These are phyloP conservation scores for Talaromyces piceae DNA, from an alignment of 2,329 filamentous ascomycete species.

Conservation along the genomic window DNA sequence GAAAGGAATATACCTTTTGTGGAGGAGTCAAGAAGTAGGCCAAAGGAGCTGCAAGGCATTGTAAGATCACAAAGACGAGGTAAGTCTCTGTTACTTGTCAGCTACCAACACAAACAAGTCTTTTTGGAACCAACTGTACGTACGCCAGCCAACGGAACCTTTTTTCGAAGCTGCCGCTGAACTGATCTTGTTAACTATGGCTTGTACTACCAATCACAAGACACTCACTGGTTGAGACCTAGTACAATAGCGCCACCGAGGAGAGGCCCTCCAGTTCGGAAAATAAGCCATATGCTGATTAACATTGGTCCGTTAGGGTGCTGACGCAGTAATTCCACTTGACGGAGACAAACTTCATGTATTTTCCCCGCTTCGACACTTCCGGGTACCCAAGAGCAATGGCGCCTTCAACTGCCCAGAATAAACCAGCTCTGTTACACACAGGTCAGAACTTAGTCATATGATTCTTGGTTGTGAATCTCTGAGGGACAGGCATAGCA, in stretches of 20 bases:
- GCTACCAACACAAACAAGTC: background rate
- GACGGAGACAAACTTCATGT: conserved; percentile 29
- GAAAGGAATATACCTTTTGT: conserved; percentile 23
- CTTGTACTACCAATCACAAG: background rate
- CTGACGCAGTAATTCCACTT: background rate
- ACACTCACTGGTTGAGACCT: conserved; percentile 30
- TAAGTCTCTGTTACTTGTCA: conserved; percentile 22
- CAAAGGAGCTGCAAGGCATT: conserved; percentile 29
- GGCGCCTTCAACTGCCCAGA: conserved; percentile 47
- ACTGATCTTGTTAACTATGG: background rate
- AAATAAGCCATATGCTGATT: conserved; percentile 40
- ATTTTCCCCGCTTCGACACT: conserved; percentile 39
- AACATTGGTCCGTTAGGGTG: conserved; percentile 1
- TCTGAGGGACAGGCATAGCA: background rate
- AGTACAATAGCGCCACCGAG: conserved; percentile 43
- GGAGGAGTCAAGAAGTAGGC: conserved; percentile 34
- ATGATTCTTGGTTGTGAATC: background rate
- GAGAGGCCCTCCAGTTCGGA: conserved; percentile 44
- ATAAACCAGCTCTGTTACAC: conserved; percentile 36
- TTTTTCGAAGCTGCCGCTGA: background rate
- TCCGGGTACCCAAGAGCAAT: conserved; percentile 45
- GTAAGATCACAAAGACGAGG: conserved; percentile 38
- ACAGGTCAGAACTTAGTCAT: background rate
- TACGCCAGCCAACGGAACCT: background rate
- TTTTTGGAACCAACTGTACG: background rate